Percentiles rank a stretch among this genome's conserved stretches.
These are phyloP conservation scores for Trichoderma reesei DNA, from an alignment of 495 filamentous ascomycete species.

Conservation along the genomic window DNA sequence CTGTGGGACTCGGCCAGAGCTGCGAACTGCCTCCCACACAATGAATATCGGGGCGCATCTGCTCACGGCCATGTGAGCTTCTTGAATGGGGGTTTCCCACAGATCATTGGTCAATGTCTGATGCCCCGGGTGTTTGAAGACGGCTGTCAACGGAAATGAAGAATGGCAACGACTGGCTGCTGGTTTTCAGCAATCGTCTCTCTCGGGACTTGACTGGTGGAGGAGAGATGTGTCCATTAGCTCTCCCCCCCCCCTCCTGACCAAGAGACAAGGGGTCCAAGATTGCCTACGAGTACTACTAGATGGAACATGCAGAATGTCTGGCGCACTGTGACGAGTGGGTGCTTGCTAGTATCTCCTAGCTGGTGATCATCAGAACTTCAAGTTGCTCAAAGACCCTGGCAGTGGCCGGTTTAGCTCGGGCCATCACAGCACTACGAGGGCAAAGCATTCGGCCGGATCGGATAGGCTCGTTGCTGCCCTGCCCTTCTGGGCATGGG, in stretches of 20 bases:
- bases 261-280: slow-evolving; percentile 1
- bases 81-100: background rate
- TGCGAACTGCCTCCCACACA: background rate
- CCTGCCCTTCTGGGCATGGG: background rate
- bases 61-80: slow-evolving; percentile 2
- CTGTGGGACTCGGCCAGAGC: background rate
- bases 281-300: background rate
- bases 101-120: background rate
- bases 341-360: slow-evolving; percentile 7
- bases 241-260: background rate
- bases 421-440: background rate
- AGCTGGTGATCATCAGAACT: slow-evolving; percentile 6
- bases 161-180: background rate
- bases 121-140: background rate
- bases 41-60: background rate
- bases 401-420: background rate
- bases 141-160: background rate
- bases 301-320: background rate
- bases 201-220: background rate
- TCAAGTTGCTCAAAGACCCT: background rate
- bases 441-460: slow-evolving; percentile 8
- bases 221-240: background rate
- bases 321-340: slow-evolving; percentile 2
- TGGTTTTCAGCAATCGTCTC: background rate
- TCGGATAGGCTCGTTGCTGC: background rate